Evolutionary conservation across 2,329 filamentous ascomycete genomes (phyloP).

Genomic region (Cladosporium halotolerans): DNA sequence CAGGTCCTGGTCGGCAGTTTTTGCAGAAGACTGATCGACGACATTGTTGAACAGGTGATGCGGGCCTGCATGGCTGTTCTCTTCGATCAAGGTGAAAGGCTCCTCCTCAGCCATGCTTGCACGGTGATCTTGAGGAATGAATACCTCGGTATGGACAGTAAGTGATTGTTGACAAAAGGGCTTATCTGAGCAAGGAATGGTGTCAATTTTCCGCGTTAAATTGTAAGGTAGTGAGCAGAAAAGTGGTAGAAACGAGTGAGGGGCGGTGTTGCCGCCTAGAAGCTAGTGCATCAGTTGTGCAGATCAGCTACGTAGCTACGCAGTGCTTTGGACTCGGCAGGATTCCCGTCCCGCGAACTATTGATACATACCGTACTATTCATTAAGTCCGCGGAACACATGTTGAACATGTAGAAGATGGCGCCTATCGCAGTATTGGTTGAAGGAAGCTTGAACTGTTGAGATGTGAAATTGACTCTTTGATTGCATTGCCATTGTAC

Average conservation of each 20-base stretch:
- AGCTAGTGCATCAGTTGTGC: background rate
- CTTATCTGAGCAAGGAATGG: too few species aligned
- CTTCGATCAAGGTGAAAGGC: conserved; percentile 30
- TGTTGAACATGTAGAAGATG: too few species aligned
- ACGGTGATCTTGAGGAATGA: too few species aligned
- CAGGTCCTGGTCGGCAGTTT: conserved; percentile 34
- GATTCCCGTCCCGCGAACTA: background rate
- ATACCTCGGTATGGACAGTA: too few species aligned
- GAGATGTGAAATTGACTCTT: too few species aligned
- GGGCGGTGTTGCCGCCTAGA: conserved; percentile 5
- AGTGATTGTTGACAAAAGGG: too few species aligned
- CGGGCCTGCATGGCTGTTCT: conserved; percentile 11
- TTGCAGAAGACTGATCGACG: conserved; percentile 30
- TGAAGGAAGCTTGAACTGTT: too few species aligned
- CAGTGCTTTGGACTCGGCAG: conserved; percentile 2
- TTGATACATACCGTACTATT: too few species aligned
- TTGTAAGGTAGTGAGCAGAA: background rate
- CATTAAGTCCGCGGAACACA: too few species aligned
- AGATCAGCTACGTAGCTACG: background rate
- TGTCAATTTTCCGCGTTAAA: background rate
- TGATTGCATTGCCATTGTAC: too few species aligned
- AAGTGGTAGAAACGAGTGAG: background rate
- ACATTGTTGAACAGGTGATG: conserved; percentile 33
- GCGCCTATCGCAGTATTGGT: too few species aligned
- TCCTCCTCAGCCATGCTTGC: conserved; percentile 14